Conservation (phyloP, 345 rosid species). For the Linum tenue region DNA sequence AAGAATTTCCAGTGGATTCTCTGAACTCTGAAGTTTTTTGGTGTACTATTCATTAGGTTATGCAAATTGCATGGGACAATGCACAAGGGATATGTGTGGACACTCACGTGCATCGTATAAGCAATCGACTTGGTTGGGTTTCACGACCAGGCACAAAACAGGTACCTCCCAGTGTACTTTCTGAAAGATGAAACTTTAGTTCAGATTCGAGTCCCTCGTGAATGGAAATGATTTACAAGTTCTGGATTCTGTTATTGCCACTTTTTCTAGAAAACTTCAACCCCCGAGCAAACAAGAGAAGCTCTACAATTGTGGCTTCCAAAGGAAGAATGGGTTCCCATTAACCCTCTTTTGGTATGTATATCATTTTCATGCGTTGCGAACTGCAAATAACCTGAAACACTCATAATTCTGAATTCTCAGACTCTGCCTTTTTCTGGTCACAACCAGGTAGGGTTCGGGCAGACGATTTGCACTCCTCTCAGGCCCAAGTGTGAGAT, state of each 20-base stretch:
- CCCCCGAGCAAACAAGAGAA: conserved; percentile 85
- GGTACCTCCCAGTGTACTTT: conserved; percentile 23
- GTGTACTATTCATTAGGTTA: conserved; percentile 45
- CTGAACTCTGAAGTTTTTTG: neutral
- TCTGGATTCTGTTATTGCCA: conserved; percentile 1
- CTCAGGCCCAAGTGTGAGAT: conserved; percentile 60
- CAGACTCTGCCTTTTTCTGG: neutral
- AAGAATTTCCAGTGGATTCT: neutral
- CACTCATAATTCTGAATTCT: neutral
- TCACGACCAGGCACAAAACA: conserved; percentile 50
- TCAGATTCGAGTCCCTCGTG: neutral
- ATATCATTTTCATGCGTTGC: neutral
- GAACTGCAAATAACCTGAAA: neutral
- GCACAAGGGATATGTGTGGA: conserved; percentile 94
- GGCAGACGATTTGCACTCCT: conserved; percentile 86
- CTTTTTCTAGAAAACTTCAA: conserved; percentile 49
- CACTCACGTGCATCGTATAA: conserved; percentile 88
- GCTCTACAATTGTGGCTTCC: conserved; percentile 91
- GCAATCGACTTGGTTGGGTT: conserved; percentile 97
- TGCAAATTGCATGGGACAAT: conserved; percentile 81
- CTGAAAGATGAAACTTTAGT: neutral
- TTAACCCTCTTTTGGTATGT: conserved; percentile 85
- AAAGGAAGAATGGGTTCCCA: conserved; percentile 82
- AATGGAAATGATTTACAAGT: neutral
- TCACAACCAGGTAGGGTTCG: conserved; percentile 63